phyloP scores from a whole-genome alignment of 1,284 basidiomycete species.

The Papiliotrema laurentii region DNA sequence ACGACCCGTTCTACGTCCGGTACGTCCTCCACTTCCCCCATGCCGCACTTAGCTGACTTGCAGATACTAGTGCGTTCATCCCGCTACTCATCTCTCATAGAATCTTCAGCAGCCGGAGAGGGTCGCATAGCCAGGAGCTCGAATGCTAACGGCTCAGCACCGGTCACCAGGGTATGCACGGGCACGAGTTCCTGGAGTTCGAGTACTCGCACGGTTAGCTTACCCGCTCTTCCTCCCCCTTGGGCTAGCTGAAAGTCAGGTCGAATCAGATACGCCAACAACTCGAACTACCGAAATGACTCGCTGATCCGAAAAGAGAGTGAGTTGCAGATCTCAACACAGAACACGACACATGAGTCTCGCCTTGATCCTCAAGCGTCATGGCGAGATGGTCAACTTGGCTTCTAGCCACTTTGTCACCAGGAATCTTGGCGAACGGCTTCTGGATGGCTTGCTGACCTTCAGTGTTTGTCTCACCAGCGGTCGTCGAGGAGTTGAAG shows the following conservation, averaged over 20 bases:
- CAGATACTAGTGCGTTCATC: constrained; percentile 80
- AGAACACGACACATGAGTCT: too few species aligned
- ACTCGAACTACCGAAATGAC: constrained; percentile 98
- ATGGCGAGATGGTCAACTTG: too few species aligned
- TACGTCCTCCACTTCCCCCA: constrained; percentile 39
- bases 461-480: constrained; percentile 87
- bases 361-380: too few species aligned
- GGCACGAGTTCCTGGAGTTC: constrained; percentile 97
- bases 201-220: constrained; percentile 79
- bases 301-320: constrained; percentile 97
- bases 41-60: neutral
- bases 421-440: too few species aligned
- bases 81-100: neutral
- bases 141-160: constrained; percentile 55
- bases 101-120: neutral
- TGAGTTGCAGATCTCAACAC: constrained; percentile 51
- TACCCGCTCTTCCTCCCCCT: neutral
- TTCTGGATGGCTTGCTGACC: constrained; percentile 7
- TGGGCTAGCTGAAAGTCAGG: constrained; percentile 40
- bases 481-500: constrained; percentile 90
- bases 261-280: constrained; percentile 94
- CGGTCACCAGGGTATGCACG: constrained; percentile 91
- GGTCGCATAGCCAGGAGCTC: constrained; percentile 8
- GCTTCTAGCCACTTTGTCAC: too few species aligned
- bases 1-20: constrained; percentile 80